Percentiles rank a stretch among this genome's conserved stretches.
Evolutionary conservation across 2,329 filamentous ascomycete species (phyloP).

Genomic region (Magnaporthales sp.): DNA sequence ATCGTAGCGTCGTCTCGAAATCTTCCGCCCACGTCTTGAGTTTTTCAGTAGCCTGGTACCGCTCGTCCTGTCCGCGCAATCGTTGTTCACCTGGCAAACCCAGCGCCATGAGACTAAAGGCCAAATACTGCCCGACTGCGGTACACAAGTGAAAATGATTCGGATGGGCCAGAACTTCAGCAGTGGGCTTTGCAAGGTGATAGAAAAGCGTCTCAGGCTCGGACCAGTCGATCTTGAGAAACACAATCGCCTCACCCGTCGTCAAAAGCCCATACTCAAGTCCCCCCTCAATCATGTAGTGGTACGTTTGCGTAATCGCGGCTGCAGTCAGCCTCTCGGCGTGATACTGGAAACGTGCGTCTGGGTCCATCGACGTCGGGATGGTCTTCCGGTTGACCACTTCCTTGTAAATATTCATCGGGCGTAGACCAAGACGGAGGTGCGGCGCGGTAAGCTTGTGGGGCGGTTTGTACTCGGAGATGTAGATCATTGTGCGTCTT

Average conservation of each 20-base stretch:
- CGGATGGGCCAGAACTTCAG: slow-evolving; percentile 16
- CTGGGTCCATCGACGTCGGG: slow-evolving; percentile 16
- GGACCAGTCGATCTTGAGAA: slow-evolving; percentile 22
- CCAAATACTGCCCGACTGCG: slow-evolving; percentile 20
- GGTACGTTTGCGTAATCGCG: slow-evolving; percentile 36
- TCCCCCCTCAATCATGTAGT: slow-evolving; percentile 38
- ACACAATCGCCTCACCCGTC: slow-evolving; percentile 33
- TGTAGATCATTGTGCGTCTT: slow-evolving; percentile 16
- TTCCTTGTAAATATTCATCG: slow-evolving; percentile 11
- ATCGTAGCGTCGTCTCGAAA: not conserved
- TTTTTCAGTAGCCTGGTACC: too few relatives aligned
- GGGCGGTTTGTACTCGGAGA: slow-evolving; percentile 37
- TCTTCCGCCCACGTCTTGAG: too few relatives aligned
- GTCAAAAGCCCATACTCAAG: slow-evolving; percentile 32
- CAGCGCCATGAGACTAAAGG: slow-evolving; percentile 20
- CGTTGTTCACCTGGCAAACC: slow-evolving; percentile 2
- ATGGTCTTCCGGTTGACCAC: slow-evolving; percentile 17
- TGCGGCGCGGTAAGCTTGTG: slow-evolving; percentile 33
- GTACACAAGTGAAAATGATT: slow-evolving; percentile 13
- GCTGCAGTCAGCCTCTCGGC: slow-evolving; percentile 28
- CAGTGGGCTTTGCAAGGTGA: slow-evolving; percentile 20
- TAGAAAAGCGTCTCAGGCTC: slow-evolving; percentile 20
- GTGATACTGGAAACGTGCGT: slow-evolving; percentile 23
- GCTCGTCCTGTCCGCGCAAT: too few relatives aligned
- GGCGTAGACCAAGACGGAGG: slow-evolving; percentile 30